These are phyloP conservation scores for Coemansia sp. DNA, from an alignment of 192 early-diverging fungal genomes.

Conservation along the genomic window DNA sequence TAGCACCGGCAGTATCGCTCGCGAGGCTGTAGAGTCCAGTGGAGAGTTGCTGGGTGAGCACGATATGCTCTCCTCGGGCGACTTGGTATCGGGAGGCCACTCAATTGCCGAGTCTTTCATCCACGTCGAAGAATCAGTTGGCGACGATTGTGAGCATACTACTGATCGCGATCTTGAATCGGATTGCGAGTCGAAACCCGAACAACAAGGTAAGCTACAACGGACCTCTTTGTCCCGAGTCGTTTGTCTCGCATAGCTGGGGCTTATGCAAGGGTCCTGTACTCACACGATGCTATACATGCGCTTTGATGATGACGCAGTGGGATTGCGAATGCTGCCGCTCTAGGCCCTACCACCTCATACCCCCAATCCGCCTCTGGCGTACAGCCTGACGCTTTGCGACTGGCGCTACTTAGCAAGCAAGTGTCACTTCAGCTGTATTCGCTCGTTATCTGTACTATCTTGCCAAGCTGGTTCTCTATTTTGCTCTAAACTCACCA, in stretches of 20 bases:
- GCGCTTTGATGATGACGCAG: no score
- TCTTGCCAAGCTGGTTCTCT: slow-evolving; percentile 5
- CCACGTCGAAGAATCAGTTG: slow-evolving; percentile 12
- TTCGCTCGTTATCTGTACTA: background rate
- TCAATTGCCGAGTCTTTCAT: slow-evolving; percentile 37
- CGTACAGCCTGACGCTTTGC: no score
- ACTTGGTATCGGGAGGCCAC: background rate
- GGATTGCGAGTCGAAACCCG: background rate
- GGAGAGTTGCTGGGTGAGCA: slow-evolving; percentile 1
- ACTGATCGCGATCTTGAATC: background rate
- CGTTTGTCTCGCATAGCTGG: no score
- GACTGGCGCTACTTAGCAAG: background rate
- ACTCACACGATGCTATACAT: no score
- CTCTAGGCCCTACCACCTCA: no score
- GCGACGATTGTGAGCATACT: background rate
- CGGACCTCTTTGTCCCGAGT: background rate
- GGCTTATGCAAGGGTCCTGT: no score
- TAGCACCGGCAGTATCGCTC: background rate
- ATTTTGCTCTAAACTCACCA: background rate
- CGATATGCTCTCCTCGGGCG: background rate
- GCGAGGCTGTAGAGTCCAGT: background rate
- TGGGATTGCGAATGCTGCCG: no score
- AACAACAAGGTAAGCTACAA: background rate
- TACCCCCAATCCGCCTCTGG: no score
- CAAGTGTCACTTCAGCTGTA: background rate